These are phyloP conservation scores for Chamaecyparis obtusa DNA, from an alignment of 75 land plant species.

Conservation along the genomic window DNA sequence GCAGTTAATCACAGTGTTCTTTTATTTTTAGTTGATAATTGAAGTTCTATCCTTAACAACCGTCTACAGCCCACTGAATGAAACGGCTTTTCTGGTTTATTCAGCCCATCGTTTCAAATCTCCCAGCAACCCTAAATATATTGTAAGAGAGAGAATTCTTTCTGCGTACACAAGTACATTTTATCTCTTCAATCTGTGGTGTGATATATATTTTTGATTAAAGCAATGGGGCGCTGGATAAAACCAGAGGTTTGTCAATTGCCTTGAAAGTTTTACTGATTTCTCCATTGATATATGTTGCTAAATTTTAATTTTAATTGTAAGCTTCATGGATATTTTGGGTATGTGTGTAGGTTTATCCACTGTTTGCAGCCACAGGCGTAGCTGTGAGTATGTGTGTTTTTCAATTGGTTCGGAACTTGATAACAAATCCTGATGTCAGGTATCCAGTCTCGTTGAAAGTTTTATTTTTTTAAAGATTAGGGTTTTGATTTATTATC, in stretches of 20 bases:
- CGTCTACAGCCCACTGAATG: neutral
- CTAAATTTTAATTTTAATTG: neutral
- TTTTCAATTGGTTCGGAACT: constrained; percentile 57
- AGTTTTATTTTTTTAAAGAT: too few relatives aligned
- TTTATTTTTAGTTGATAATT: too few relatives aligned
- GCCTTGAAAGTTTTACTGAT: neutral
- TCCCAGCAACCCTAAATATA: neutral
- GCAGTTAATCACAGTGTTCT: too few relatives aligned
- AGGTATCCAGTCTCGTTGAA: constrained; percentile 38
- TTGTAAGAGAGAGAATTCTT: neutral
- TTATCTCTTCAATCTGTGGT: neutral
- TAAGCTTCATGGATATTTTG: neutral
- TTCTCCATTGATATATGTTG: neutral
- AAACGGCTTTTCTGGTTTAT: neutral
- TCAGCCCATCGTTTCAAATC: neutral
- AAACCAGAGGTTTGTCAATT: neutral
- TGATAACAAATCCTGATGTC: constrained; percentile 82
- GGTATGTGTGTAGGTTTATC: constrained; percentile 50
- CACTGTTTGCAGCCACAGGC: constrained; percentile 82
- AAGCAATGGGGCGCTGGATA: neutral
- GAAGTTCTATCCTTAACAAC: too few relatives aligned
- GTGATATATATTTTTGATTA: neutral
- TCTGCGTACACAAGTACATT: neutral
- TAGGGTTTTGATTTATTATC: too few relatives aligned
- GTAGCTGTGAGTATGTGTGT: constrained; percentile 79